phyloP scores from a whole-genome alignment of 805 yeast species.

The Ogataea polymorpha region DNA sequence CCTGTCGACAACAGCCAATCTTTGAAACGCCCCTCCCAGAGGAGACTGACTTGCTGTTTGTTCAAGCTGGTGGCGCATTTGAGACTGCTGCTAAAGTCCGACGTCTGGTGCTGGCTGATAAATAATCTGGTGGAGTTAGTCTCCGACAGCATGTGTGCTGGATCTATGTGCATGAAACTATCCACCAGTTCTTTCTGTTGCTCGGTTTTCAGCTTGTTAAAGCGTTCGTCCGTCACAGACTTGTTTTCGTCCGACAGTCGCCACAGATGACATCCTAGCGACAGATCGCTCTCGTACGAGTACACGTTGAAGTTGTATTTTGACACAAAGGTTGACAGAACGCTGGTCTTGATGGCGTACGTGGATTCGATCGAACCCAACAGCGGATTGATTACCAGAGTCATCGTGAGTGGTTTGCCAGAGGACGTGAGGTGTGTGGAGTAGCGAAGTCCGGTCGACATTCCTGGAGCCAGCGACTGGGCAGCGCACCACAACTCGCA shows the following conservation, averaged over 20 bases:
- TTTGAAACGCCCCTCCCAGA: constrained; percentile 87
- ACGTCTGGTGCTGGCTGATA: constrained; percentile 40
- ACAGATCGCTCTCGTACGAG: constrained; percentile 83
- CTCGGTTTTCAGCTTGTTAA: constrained; percentile 20
- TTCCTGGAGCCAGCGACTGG: constrained; percentile 79
- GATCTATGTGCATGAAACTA: constrained; percentile 24
- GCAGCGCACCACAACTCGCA: constrained; percentile 89
- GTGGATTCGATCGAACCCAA: constrained; percentile 87
- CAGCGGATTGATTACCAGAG: constrained; percentile 83
- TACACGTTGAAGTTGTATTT: constrained; percentile 86
- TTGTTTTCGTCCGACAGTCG: constrained; percentile 34
- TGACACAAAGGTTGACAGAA: constrained; percentile 73
- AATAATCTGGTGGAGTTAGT: constrained; percentile 24
- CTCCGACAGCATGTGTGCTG: constrained; percentile 16
- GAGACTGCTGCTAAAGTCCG: constrained; percentile 65
- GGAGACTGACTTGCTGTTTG: constrained; percentile 54
- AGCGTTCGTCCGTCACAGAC: constrained; percentile 5
- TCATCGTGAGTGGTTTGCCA: constrained; percentile 85
- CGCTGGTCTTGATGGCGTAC: constrained; percentile 78
- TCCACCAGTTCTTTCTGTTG: constrained; percentile 22
- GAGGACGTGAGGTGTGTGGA: constrained; percentile 75
- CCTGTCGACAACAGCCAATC: constrained; percentile 82
- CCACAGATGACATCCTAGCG: constrained; percentile 86
- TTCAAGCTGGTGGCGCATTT: constrained; percentile 70
- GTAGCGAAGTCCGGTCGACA: constrained; percentile 81